Percentiles rank a stretch among this genome's conserved stretches.
These are phyloP conservation scores for Fremontodendron californicum DNA, from an alignment of 345 rosid species.

Conservation along the genomic window DNA sequence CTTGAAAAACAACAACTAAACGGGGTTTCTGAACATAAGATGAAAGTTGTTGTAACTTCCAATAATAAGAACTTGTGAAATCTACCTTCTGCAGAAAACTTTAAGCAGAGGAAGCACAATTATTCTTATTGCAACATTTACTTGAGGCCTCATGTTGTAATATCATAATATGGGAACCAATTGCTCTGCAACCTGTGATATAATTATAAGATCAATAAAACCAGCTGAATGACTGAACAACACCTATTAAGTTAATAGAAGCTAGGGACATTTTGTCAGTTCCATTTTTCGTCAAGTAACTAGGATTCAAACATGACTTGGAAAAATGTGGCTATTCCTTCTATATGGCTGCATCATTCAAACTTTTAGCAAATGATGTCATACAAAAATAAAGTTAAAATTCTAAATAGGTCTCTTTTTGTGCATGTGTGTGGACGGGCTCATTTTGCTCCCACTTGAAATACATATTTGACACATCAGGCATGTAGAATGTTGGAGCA, in stretches of 20 bases:
- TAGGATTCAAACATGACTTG: not conserved
- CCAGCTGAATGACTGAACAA: not conserved
- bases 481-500: not conserved
- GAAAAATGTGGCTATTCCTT: not conserved
- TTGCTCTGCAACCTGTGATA: conserved; percentile 72
- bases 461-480: not conserved
- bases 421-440: not conserved
- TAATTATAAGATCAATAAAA: conserved; percentile 6
- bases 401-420: not conserved
- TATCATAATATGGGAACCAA: conserved; percentile 71
- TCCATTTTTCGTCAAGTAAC: not conserved
- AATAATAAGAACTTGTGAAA: not conserved
- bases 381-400: not conserved
- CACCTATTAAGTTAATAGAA: not conserved
- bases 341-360: not conserved
- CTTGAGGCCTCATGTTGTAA: conserved; percentile 82
- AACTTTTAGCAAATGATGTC: not conserved
- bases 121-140: conserved; percentile 28
- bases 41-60: not conserved
- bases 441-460: not conserved
- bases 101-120: not conserved
- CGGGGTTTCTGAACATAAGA: not conserved
- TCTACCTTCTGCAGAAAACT: not conserved
- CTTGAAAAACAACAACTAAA: not conserved
- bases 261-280: not conserved